Base-by-base conservation (phyloP, 1,284 basidiomycete species). In the Cryptococcus sp. region DNA sequence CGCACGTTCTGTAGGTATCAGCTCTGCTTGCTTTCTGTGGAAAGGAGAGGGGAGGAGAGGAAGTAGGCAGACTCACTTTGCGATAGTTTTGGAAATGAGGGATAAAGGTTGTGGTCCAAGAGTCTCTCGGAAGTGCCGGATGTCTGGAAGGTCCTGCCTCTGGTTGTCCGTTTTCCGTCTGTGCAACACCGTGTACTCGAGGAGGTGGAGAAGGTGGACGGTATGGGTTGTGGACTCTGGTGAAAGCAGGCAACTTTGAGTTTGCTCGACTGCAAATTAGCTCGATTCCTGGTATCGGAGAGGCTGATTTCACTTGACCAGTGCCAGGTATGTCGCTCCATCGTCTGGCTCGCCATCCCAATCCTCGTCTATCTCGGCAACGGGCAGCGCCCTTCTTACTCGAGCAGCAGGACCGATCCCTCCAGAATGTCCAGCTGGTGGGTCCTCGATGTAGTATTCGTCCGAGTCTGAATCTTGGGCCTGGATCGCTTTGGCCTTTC, bases 241-340 rank as follows among this genome's bases (percentile, higher is more conserved):
- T 58, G 57, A 52, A 63, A 45, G 57, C 57, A 0, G 66, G 66
- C 10, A 63, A 45, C 4, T 53, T 40, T 5, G 46, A 47, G 26
- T 57, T 56, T 16, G 52, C 56, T 26, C 60, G 52, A 10, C 65
- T 68, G 32, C 4, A 11, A 7, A 5, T 26, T n/a, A 42, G 40
- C 11, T 35, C 32, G 24, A 14, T 24, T 11, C 16, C 19, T 22
- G 11, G 18, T 2, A n/a, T 23, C 19, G 21, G 10, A 22, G 10
- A 21, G 22, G 10, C 12, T 32, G 38, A 22, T 1, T 5, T 48
- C 37, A 69, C 67, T 49, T 58, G 7, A 59, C 63, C 19, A 69
- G 45, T 1, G 65, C 66, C 1, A 69, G 54, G 43, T 64, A 69
- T 12, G 62, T 62, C 42, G 66, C 62, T 32, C 67, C 67, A 37